A percentile compares a stretch with the other conserved stretches of the same genome.
phyloP scores from a whole-genome alignment of 1,139 yeast species.

The Taiozyma onychis region DNA sequence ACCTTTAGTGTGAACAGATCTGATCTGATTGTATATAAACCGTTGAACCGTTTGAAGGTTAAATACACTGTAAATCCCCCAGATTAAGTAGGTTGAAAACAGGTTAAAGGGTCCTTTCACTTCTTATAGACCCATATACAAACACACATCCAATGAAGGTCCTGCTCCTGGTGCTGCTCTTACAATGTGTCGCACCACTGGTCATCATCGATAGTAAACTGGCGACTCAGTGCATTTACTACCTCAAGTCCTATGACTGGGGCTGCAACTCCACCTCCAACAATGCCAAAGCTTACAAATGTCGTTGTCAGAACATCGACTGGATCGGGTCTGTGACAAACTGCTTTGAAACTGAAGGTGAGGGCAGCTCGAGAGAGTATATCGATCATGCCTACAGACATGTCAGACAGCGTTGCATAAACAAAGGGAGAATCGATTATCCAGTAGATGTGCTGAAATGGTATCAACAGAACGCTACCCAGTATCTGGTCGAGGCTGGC shows the following conservation, averaged over 20 bases:
- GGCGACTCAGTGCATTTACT: conserved; percentile 36
- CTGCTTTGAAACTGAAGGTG: conserved; percentile 29
- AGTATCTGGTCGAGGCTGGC: conserved; percentile 25
- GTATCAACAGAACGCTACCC: conserved; percentile 29
- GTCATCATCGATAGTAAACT: conserved; percentile 30
- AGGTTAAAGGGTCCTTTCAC: too few species aligned
- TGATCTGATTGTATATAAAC: too few species aligned
- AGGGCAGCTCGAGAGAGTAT: conserved; percentile 19
- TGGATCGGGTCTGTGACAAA: conserved; percentile 36
- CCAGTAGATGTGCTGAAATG: conserved; percentile 27
- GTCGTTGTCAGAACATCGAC: conserved; percentile 34
- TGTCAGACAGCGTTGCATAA: conserved; percentile 29
- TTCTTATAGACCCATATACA: too few species aligned
- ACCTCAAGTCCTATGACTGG: conserved; percentile 33
- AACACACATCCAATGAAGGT: neutral
- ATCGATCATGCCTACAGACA: conserved; percentile 33
- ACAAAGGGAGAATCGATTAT: conserved; percentile 27
- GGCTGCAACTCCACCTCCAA: conserved; percentile 31
- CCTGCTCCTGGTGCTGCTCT: neutral
- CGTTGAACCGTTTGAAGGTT: too few species aligned
- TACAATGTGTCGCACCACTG: conserved; percentile 5
- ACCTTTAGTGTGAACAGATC: too few species aligned
- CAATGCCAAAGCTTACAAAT: conserved; percentile 28
- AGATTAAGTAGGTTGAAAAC: too few species aligned
- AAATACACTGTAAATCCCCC: neutral